Percentiles rank a stretch among this genome's conserved stretches.
Evolutionary conservation across 2,329 filamentous ascomycete species (phyloP).

Genomic region (Aspergillus sclerotialis): DNA sequence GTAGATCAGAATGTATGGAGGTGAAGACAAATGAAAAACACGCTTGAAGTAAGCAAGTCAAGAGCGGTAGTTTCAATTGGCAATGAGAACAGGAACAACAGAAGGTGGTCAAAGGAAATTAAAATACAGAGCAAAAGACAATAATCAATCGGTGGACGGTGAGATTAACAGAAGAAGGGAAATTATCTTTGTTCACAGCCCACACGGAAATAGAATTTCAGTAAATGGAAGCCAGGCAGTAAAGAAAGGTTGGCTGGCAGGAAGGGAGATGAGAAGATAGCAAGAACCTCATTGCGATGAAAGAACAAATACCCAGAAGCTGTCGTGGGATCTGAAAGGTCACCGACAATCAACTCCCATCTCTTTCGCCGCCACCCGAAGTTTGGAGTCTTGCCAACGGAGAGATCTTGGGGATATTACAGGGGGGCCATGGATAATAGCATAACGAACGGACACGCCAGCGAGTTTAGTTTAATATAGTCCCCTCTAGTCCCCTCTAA

Average conservation of each 20-base stretch:
- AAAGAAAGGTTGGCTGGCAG: not conserved
- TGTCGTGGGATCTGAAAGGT: not conserved
- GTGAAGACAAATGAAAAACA: not conserved
- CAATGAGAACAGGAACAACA: conserved; percentile 1
- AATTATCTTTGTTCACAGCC: no score
- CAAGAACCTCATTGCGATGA: not conserved
- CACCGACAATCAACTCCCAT: not conserved
- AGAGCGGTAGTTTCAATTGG: not conserved
- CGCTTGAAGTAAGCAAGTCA: conserved; percentile 6
- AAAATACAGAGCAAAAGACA: no score
- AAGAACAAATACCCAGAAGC: not conserved
- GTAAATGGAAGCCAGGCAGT: no score
- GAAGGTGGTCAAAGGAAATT: conserved; percentile 5
- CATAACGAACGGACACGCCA: not conserved
- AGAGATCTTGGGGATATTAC: no score
- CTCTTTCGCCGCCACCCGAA: no score
- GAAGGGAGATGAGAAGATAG: not conserved
- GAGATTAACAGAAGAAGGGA: no score
- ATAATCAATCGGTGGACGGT: not conserved
- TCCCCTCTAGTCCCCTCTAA: not conserved
- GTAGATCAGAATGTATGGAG: conserved; percentile 2
- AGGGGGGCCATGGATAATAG: no score
- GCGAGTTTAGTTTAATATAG: not conserved
- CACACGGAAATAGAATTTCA: no score
- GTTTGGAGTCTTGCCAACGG: no score